Conservation (phyloP, 306 rosid species). For the Potentilla sterilis region DNA sequence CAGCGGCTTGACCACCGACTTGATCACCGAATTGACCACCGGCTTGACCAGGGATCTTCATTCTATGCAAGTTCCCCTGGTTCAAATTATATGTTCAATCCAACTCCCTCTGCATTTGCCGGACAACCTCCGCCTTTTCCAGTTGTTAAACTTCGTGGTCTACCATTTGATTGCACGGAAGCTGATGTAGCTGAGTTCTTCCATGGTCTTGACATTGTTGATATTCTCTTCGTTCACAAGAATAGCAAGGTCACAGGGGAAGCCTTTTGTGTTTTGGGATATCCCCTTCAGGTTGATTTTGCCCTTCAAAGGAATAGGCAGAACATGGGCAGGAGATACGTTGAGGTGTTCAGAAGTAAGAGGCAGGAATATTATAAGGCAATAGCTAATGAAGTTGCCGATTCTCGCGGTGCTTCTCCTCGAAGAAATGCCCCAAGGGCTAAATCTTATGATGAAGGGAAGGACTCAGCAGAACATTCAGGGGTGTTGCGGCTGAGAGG, state of each 20-base stretch:
- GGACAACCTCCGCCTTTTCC: slow-evolving; percentile 87
- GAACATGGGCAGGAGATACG: slow-evolving; percentile 88
- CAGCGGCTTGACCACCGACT: slow-evolving; percentile 51
- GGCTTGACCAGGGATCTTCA: slow-evolving; percentile 70
- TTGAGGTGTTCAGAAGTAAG: slow-evolving; percentile 90
- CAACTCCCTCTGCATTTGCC: slow-evolving; percentile 75
- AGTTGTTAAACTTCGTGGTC: slow-evolving; percentile 83
- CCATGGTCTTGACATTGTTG: slow-evolving; percentile 85
- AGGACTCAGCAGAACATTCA: slow-evolving; percentile 84
- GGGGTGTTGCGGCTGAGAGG: slow-evolving; percentile 85
- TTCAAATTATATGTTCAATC: slow-evolving; percentile 70
- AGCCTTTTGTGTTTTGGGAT: slow-evolving; percentile 85
- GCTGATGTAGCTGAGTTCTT: slow-evolving; percentile 90
- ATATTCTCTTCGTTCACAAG: slow-evolving; percentile 83
- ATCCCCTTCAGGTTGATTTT: slow-evolving; percentile 92
- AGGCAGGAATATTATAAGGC: slow-evolving; percentile 97
- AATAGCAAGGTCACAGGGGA: slow-evolving; percentile 82
- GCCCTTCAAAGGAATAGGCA: slow-evolving; percentile 89
- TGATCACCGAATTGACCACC: slow-evolving; percentile 2
- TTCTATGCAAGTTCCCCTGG: slow-evolving; percentile 74
- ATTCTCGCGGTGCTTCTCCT: slow-evolving; percentile 70
- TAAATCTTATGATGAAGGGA: slow-evolving; percentile 71
- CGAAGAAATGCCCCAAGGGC: slow-evolving; percentile 61
- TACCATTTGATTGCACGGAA: slow-evolving; percentile 90
- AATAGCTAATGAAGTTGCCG: slow-evolving; percentile 73